These are phyloP conservation scores for Alternaria ethzedia DNA, from an alignment of 2,329 filamentous ascomycete species.

Conservation along the genomic window DNA sequence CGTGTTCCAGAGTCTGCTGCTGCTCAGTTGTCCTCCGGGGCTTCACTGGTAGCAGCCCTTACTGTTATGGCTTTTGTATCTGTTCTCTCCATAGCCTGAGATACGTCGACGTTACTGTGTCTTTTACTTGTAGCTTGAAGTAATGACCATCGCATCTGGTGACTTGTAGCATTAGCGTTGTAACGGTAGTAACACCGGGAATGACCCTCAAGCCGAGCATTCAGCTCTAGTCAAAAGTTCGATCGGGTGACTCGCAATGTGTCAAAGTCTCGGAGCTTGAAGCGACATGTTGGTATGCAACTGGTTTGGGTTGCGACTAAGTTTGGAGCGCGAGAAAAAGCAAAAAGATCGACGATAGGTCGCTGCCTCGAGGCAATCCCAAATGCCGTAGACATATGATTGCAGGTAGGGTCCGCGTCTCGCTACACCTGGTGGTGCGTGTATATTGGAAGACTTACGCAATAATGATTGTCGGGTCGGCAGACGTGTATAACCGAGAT, in stretches of 20 bases:
- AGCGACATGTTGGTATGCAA: neutral
- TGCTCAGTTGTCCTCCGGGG: neutral
- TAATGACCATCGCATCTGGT: neutral
- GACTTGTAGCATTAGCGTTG: neutral
- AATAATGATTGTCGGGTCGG: neutral
- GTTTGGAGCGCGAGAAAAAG: neutral
- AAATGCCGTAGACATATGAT: neutral
- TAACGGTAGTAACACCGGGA: neutral
- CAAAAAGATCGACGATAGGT: neutral
- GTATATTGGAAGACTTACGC: neutral
- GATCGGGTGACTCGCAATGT: neutral
- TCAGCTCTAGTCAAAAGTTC: neutral
- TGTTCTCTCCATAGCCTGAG: neutral
- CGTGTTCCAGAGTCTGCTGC: neutral
- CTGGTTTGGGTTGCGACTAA: neutral
- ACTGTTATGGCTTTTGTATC: neutral
- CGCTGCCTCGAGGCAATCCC: neutral
- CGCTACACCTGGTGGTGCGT: neutral
- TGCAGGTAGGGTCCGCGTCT: neutral
- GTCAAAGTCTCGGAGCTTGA: neutral
- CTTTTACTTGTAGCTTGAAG: neutral
- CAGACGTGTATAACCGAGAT: neutral
- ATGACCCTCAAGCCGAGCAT: neutral
- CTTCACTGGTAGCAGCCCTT: neutral
- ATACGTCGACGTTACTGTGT: fast-evolving